Percentiles rank a stretch among this genome's conserved stretches.
These are phyloP conservation scores for Monascus ruber DNA, from an alignment of 2,329 filamentous ascomycete species.

Conservation along the genomic window DNA sequence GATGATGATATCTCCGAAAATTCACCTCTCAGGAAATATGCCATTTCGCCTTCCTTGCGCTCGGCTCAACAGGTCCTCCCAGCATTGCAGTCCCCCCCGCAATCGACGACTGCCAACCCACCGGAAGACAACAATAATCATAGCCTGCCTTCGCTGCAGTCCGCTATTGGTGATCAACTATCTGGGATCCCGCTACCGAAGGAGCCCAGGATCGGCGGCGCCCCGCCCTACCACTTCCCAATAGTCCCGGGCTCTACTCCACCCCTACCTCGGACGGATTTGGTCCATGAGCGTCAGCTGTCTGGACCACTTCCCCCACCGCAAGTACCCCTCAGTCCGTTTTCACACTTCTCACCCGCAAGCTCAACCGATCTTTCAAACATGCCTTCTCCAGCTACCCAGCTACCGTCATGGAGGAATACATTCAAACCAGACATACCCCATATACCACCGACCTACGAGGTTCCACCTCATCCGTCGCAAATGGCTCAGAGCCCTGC, in stretches of 20 bases:
- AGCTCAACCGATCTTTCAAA: constrained; percentile 25
- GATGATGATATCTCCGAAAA: constrained; percentile 15
- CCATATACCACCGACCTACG: constrained; percentile 17
- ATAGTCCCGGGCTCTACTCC: constrained; percentile 15
- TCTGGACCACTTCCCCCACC: constrained; percentile 17
- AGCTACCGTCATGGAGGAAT: constrained; percentile 17
- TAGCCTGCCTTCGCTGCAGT: constrained; percentile 31
- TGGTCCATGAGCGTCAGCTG: constrained; percentile 19
- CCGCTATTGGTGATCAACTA: constrained; percentile 21
- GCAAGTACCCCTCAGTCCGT: constrained; percentile 23
- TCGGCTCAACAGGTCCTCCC: constrained; percentile 25
- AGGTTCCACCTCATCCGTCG: constrained; percentile 12
- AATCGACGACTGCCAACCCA: constrained; percentile 19
- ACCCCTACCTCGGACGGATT: constrained; percentile 14
- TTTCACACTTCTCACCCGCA: constrained; percentile 27
- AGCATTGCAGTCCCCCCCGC: constrained; percentile 27
- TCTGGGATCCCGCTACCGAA: constrained; percentile 12
- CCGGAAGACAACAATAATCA: constrained; percentile 20
- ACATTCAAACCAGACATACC: constrained; percentile 16
- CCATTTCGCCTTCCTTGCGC: constrained; percentile 20
- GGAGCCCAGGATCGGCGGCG: constrained; percentile 15
- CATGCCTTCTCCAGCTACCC: constrained; percentile 24
- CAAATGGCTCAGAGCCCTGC: constrained; percentile 23
- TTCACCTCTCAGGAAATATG: constrained; percentile 21
- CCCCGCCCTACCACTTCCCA: constrained; percentile 13